Evolutionary conservation across 805 yeast genomes (phyloP), one percentile per base, ranked within the genome.

Genomic region (Kluyveromyces dobzhanskii): DNA sequence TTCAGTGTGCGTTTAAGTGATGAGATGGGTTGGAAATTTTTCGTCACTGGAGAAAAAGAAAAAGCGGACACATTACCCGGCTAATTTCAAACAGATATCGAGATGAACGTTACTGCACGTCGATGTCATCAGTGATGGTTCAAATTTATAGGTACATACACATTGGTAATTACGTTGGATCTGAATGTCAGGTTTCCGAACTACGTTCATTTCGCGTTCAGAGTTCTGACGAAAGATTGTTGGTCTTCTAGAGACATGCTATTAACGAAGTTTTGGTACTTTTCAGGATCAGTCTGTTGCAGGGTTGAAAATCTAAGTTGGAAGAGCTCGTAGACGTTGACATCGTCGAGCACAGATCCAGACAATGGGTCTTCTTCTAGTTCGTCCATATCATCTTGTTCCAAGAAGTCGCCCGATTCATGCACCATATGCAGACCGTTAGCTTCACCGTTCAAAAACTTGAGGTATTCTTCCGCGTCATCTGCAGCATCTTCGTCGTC

Each of bases 341-440:
- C 62, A 30, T 69, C 65, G 54, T 90, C 97, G 35, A 92, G 69
- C 3, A 94, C 80, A 1, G 90, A 81, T 47, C 79, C 81, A 18
- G 83, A 74, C 54, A 83, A 67, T 8, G 95, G 78, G 54, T 83
- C 95, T 53, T 88, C 97, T 33, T 79, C 78, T 32, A 84, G 69
- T 7, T 83, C 92, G 35, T 82, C 92, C 37, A 76, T 78, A 8
- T 76, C 77, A 47, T 75, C 81, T 25, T 59, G 65, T 14, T 58
- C 63, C 33, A 48, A 53, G 37, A 54, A 58, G 32, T 56, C 43
- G 12, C 47, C 52, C 37, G 55, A 56, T 18, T 54, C 59, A 3
- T 61, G 50, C 14, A 51, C 53, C 30, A 59, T 53, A 31, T 60
- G 57, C 37, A 67, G 46, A 37, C 62, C 64, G 18, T 55, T 64